Evolutionary conservation across 208 protist species (phyloP).

Genomic region (Naegleria fowleri): DNA sequence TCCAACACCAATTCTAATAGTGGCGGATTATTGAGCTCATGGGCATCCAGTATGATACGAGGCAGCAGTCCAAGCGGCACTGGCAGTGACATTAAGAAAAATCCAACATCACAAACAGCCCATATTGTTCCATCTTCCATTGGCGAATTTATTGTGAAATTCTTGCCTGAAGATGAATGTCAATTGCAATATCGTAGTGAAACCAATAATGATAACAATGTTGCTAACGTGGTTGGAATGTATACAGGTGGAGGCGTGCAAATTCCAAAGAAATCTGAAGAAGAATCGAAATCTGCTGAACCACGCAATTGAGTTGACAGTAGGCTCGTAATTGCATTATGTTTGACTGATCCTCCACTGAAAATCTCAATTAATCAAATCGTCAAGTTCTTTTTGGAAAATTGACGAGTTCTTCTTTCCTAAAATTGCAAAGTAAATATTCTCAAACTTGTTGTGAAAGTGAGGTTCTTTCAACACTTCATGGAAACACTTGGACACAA

Average conservation of each 20-base stretch:
- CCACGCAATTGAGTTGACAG: no score
- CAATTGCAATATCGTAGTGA: not conserved
- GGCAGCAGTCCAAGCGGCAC: not conserved
- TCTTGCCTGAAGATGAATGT: not conserved
- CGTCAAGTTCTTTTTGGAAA: no score
- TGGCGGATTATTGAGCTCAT: not conserved
- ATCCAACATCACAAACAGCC: not conserved
- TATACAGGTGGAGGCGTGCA: not conserved
- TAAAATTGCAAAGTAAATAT: not conserved
- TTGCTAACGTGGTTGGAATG: not conserved
- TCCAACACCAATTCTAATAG: not conserved
- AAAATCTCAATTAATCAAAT: no score
- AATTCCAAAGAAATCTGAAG: not conserved
- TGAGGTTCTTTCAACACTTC: not conserved
- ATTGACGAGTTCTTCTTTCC: not conserved
- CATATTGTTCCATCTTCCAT: not conserved
- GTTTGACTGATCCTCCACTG: no score
- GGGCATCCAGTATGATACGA: not conserved
- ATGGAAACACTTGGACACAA: not conserved
- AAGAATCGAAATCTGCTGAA: no score
- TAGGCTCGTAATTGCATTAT: no score
- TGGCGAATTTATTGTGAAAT: not conserved
- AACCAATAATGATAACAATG: not conserved
- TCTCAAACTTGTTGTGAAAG: not conserved
- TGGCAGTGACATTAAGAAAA: not conserved